Evolutionary conservation across 73 alveolate genomes (phyloP), one percentile per base, ranked within the genome.

Genomic region (Paramecium sexaurelia): DNA sequence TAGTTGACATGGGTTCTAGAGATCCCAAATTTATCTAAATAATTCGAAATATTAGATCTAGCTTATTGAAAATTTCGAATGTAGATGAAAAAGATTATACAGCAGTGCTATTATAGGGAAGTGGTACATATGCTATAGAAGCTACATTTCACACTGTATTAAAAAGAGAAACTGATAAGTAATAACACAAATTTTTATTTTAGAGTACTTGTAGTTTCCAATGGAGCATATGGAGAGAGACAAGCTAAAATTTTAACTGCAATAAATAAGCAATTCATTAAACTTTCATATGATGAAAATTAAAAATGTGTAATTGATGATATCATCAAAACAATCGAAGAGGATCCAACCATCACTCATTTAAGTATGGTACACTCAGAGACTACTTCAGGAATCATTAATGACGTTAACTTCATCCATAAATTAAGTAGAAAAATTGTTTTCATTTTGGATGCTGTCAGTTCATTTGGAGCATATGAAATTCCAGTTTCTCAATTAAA

Each of bases 221-320:
- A 94, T 93, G 97, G 97, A 10, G 94, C 96, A 4, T 94, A 94
- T 88, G 97, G n/a, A n/a, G 93, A 87, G 36, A 92, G 97, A 93
- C 43, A 87, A 82, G 83, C 85, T 9, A 94, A n/a, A n/a, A n/a
- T n/a, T n/a, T n/a, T n/a, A n/a, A n/a, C n/a, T n/a, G n/a, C n/a
- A n/a, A n/a, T n/a, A n/a, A 83, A 73, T 17, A 94, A 66, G 43
- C 56, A 94, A 22, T 90, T 57, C 27, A 55, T 83, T 26, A 41
- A 87, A 17, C n/a, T 94, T 5, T 15, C 71, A 27, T 94, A 94
- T 84, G 93, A 93, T 22, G 97, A 94, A 55, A 84, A 90, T 32
- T 61, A 88, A 37, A 84, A 55, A 55, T 84, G 91, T 56, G 88
- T 55, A 27, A 75, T 89, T 68, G 92, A 87, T 6, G 97, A 94